phyloP scores from a whole-genome alignment of 2,329 filamentous ascomycete genomes.

The Fonsecaea pugnacius region DNA sequence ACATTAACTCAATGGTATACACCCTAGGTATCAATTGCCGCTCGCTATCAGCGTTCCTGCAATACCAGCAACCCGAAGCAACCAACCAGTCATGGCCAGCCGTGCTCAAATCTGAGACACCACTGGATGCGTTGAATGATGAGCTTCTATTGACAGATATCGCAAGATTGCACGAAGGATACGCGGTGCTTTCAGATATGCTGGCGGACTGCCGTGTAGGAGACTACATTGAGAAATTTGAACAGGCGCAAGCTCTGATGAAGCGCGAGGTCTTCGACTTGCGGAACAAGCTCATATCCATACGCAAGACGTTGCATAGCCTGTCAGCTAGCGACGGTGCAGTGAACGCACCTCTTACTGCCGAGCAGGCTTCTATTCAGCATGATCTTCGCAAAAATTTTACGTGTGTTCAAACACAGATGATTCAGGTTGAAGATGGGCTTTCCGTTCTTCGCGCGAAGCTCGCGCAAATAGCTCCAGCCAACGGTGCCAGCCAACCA shows the following conservation, averaged over 20 bases:
- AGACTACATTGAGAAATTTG: constrained; percentile 70
- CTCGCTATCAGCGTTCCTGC: constrained; percentile 62
- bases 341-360: constrained; percentile 74
- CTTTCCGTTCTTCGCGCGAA: constrained; percentile 78
- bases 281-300: constrained; percentile 74
- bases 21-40: constrained; percentile 86
- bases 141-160: constrained; percentile 79
- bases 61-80: constrained; percentile 53
- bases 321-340: constrained; percentile 71
- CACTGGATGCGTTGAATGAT: constrained; percentile 69
- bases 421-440: constrained; percentile 79
- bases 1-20: constrained; percentile 81
- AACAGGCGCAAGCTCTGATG: constrained; percentile 67
- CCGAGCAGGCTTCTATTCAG: constrained; percentile 82
- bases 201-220: constrained; percentile 71
- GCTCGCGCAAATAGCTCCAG: constrained; percentile 62
- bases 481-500: constrained; percentile 56
- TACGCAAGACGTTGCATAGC: constrained; percentile 74
- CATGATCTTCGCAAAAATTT: constrained; percentile 79
- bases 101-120: constrained; percentile 54
- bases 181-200: constrained; percentile 67
- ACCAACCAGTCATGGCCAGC: constrained; percentile 55
- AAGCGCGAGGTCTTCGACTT: constrained; percentile 72
- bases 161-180: constrained; percentile 66
- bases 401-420: constrained; percentile 71